Percentiles rank a stretch among this genome's conserved stretches.
phyloP scores from a whole-genome alignment of 352 stramenopile species.

The Halophytophthora polymorphica region DNA sequence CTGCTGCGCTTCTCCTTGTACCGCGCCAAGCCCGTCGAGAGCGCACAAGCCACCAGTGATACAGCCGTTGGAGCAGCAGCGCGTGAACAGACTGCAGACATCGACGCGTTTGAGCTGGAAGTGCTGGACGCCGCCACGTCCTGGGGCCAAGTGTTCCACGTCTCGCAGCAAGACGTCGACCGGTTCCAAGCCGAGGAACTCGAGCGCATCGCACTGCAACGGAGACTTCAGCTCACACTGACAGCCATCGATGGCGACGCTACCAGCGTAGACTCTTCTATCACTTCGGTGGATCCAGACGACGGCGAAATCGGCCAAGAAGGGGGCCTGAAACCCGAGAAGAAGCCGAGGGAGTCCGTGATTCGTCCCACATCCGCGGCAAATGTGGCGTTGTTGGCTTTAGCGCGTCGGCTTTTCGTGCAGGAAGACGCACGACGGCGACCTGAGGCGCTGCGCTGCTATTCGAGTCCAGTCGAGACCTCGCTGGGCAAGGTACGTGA shows the following conservation, averaged over 20 bases:
- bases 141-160: constrained; percentile 8
- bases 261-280: too few relatives aligned
- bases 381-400: constrained; percentile 15
- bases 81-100: neutral
- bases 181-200: constrained; percentile 14
- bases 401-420: constrained; percentile 15
- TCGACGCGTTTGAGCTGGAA: constrained; percentile 25
- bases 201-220: constrained; percentile 11
- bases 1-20: constrained; percentile 41
- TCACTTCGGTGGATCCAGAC: too few relatives aligned
- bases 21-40: constrained; percentile 1
- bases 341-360: constrained; percentile 12
- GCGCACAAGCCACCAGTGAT: neutral
- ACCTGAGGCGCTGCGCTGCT: constrained; percentile 7
- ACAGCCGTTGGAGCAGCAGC: neutral
- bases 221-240: neutral
- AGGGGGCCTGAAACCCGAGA: neutral
- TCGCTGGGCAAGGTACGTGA: constrained; percentile 40
- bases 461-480: constrained; percentile 23
- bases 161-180: constrained; percentile 14
- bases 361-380: constrained; percentile 8
- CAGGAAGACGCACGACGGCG: neutral
- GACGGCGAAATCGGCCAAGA: neutral
- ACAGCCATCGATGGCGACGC: neutral
- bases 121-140: constrained; percentile 16